Conservation (phyloP, 768 basidiomycete species). For the Boletus sp. region DNA sequence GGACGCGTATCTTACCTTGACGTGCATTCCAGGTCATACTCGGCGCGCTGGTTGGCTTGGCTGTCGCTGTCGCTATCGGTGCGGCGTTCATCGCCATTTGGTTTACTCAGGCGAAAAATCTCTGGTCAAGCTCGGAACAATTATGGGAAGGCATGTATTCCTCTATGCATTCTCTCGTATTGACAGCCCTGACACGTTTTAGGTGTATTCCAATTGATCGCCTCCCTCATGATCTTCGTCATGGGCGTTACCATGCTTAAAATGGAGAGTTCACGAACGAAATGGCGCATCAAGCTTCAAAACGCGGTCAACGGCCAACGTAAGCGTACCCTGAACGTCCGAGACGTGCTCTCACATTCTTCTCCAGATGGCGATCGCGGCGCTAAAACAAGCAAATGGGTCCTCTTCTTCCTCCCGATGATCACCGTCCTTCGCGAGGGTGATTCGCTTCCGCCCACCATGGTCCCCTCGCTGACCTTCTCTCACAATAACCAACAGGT, state of each 20-base stretch:
- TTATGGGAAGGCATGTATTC: slow-evolving; percentile 80
- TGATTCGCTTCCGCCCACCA: slow-evolving; percentile 13
- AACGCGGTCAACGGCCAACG: slow-evolving; percentile 67
- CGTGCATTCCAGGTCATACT: slow-evolving; percentile 58
- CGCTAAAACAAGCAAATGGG: slow-evolving; percentile 70
- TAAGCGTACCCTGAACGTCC: slow-evolving; percentile 27
- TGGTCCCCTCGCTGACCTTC: neutral
- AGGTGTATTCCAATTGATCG: slow-evolving; percentile 73
- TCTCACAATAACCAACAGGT: slow-evolving; percentile 35
- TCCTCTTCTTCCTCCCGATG: slow-evolving; percentile 84
- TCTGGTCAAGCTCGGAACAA: slow-evolving; percentile 83
- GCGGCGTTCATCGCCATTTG: slow-evolving; percentile 92
- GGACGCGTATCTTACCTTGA: neutral
- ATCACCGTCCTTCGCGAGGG: slow-evolving; percentile 95
- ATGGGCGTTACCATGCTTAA: slow-evolving; percentile 96
- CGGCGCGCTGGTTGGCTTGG: slow-evolving; percentile 73
- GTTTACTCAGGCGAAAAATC: slow-evolving; percentile 85
- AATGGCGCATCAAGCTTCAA: slow-evolving; percentile 89
- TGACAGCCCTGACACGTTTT: neutral
- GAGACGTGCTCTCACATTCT: neutral
- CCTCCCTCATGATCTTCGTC: slow-evolving; percentile 79
- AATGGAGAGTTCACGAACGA: slow-evolving; percentile 90
- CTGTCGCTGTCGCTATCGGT: slow-evolving; percentile 79
- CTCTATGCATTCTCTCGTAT: neutral
- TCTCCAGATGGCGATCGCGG: slow-evolving; percentile 44